phyloP scores from a whole-genome alignment of 306 rosid genomes.

The Dalbergia cultrata region DNA sequence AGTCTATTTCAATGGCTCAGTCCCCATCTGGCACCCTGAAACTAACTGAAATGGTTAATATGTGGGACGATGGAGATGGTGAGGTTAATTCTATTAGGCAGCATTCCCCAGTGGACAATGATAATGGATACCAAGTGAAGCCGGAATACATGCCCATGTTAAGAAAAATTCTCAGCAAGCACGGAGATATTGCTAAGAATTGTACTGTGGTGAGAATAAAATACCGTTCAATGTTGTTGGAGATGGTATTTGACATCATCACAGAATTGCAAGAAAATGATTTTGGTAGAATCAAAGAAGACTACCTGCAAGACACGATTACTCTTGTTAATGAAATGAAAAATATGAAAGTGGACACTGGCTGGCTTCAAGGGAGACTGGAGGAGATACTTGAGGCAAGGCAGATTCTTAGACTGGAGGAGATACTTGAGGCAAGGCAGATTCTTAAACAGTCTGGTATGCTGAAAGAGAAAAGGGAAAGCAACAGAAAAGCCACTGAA shows the following conservation, averaged over 20 bases:
- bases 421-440: constrained; percentile 30
- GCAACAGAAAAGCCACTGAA: background rate
- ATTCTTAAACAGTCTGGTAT: background rate
- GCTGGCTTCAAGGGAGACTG: constrained; percentile 31
- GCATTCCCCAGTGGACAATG: background rate
- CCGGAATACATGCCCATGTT: background rate
- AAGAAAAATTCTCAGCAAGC: background rate
- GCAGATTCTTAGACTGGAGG: background rate
- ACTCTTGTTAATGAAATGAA: background rate
- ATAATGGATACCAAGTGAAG: constrained; percentile 30
- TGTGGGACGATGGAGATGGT: constrained; percentile 6
- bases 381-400: constrained; percentile 31
- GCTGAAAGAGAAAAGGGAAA: constrained; percentile 20
- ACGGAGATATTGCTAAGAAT: constrained; percentile 34
- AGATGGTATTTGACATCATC: constrained; percentile 24
- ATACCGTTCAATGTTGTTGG: background rate
- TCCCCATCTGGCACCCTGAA: background rate
- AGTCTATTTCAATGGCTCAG: background rate
- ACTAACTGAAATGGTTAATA: constrained; percentile 17
- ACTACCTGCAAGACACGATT: background rate
- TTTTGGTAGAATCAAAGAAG: background rate
- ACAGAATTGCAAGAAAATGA: background rate
- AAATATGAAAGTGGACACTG: background rate
- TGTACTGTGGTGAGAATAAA: background rate
- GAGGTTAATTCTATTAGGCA: constrained; percentile 1